Evolutionary conservation across 2,329 filamentous ascomycete genomes (phyloP).

Genomic region (Aspergillus phoenicis): DNA sequence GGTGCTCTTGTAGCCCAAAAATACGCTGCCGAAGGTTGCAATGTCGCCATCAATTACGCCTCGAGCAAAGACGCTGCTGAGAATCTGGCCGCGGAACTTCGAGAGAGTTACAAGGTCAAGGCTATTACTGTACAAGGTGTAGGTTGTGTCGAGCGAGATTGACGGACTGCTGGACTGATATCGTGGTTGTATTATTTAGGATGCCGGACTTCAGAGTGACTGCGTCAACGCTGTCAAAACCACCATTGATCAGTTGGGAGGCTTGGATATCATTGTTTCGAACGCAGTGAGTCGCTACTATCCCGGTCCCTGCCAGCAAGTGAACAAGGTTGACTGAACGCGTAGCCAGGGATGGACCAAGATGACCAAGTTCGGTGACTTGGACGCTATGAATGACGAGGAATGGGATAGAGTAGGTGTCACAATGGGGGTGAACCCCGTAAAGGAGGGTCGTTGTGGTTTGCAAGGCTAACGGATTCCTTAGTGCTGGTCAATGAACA

Average conservation of each 20-base stretch:
- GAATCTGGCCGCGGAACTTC: constrained; percentile 59
- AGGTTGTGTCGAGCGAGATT: constrained; percentile 28
- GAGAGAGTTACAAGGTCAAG: constrained; percentile 54
- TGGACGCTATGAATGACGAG: constrained; percentile 60
- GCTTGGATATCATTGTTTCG: constrained; percentile 75
- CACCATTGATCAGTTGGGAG: constrained; percentile 62
- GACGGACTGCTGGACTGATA: constrained; percentile 7
- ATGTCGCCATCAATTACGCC: constrained; percentile 74
- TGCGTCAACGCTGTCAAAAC: constrained; percentile 62
- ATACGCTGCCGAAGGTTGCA: constrained; percentile 69
- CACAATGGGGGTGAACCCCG: not conserved
- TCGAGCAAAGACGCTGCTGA: constrained; percentile 63
- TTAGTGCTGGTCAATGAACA: constrained; percentile 65
- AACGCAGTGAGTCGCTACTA: constrained; percentile 60
- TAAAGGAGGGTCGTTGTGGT: not conserved
- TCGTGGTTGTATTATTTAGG: constrained; percentile 41
- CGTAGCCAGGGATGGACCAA: constrained; percentile 61
- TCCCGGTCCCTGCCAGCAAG: not conserved
- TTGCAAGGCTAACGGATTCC: not conserved
- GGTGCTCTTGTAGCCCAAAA: constrained; percentile 68
- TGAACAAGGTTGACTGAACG: not conserved
- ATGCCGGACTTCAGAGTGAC: constrained; percentile 63
- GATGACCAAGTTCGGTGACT: constrained; percentile 59
- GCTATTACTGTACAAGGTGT: constrained; percentile 63
- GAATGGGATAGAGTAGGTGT: constrained; percentile 63